phyloP scores from a whole-genome alignment of 495 filamentous ascomycete species.

The Penicillium longicatenatum region DNA sequence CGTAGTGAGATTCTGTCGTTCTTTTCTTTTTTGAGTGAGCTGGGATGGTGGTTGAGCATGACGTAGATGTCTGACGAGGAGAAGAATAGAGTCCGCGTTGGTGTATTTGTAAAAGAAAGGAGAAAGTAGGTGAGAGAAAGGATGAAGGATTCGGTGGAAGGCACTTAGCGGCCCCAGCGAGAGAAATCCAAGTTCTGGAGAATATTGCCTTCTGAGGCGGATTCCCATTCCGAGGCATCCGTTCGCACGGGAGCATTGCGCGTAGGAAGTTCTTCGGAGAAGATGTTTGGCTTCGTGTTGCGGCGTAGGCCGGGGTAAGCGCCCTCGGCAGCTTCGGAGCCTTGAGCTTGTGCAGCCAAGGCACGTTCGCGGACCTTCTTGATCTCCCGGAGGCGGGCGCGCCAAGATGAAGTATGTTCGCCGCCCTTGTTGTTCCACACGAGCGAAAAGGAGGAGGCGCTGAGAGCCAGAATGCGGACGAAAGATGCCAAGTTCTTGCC shows the following conservation, averaged over 20 bases:
- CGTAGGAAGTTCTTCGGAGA: slow-evolving; percentile 43
- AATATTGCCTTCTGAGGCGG: slow-evolving; percentile 41
- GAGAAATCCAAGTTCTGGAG: slow-evolving; percentile 48
- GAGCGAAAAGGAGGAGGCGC: slow-evolving; percentile 87
- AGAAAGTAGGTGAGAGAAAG: background rate
- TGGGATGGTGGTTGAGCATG: background rate
- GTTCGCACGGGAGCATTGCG: slow-evolving; percentile 27
- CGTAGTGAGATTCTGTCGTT: background rate
- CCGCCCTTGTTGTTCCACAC: slow-evolving; percentile 85
- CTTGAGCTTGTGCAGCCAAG: slow-evolving; percentile 35
- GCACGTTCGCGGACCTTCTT: slow-evolving; percentile 70
- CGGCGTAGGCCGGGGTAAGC: slow-evolving; percentile 46
- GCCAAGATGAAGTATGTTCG: slow-evolving; percentile 88
- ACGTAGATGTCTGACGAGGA: background rate
- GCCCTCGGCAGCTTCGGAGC: slow-evolving; percentile 36
- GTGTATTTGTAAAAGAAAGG: slow-evolving; percentile 1
- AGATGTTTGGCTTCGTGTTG: slow-evolving; percentile 49
- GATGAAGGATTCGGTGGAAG: background rate
- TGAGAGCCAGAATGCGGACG: slow-evolving; percentile 87
- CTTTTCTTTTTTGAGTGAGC: background rate
- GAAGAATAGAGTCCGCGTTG: background rate
- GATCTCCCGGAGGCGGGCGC: slow-evolving; percentile 82
- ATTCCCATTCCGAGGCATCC: slow-evolving; percentile 46
- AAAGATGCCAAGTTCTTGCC: slow-evolving; percentile 79
- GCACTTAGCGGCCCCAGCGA: slow-evolving; percentile 39